These are phyloP conservation scores for Fusarium nodosum DNA, from an alignment of 2,329 filamentous ascomycete genomes.

Conservation along the genomic window DNA sequence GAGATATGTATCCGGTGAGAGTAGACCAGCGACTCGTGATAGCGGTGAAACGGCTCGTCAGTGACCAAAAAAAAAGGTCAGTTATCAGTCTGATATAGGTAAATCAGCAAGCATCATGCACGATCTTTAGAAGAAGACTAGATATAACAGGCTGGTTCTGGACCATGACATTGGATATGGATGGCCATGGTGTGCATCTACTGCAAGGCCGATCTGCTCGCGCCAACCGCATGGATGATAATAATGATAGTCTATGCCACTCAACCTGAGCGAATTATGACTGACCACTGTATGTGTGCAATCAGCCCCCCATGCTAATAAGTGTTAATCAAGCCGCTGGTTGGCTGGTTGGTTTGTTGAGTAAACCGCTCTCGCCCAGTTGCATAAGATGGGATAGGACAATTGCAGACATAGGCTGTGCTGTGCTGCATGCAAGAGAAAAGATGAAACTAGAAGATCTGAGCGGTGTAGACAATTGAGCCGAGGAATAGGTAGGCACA, in stretches of 20 bases:
- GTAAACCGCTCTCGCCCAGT: constrained; percentile 22
- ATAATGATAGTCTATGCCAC: neutral
- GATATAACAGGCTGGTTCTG: neutral
- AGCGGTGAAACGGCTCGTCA: constrained; percentile 3
- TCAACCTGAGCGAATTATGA: constrained; percentile 22
- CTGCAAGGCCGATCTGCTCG: constrained; percentile 39
- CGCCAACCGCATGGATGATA: constrained; percentile 29
- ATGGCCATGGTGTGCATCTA: constrained; percentile 19
- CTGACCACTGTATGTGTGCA: constrained; percentile 10
- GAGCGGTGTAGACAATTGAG: constrained; percentile 28
- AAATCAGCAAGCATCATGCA: neutral
- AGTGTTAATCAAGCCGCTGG: constrained; percentile 15
- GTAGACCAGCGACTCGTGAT: neutral
- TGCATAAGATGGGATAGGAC: constrained; percentile 12
- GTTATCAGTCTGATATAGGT: neutral
- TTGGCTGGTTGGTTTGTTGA: constrained; percentile 20
- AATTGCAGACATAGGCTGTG: constrained; percentile 26
- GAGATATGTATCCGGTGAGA: neutral
- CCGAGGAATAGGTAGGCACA: constrained; percentile 12
- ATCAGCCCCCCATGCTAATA: constrained; percentile 19
- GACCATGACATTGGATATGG: neutral
- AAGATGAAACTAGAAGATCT: constrained; percentile 2
- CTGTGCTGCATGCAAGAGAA: constrained; percentile 12
- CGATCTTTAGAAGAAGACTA: neutral
- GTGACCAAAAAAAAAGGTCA: neutral